Base-by-base conservation (phyloP, 371 early-diverging fungal genomes). In the Blakeslea trispora region DNA sequence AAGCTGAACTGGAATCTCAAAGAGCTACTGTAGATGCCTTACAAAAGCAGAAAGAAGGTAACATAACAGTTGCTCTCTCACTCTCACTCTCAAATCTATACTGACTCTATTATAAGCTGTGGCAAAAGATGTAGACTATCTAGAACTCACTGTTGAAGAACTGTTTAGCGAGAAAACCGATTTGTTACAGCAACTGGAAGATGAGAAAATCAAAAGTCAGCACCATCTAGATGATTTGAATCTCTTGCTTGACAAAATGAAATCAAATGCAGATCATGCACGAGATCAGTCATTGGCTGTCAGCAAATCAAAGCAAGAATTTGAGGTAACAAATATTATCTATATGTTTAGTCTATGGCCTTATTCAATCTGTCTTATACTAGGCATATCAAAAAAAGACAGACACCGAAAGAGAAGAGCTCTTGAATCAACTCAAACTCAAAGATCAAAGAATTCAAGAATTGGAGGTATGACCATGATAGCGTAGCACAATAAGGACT, bases 61-160 rank as follows among this genome's bases (percentile, higher is more conserved):
- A n/a, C n/a, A n/a, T n/a, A n/a, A n/a, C n/a, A n/a, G n/a, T n/a
- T n/a, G n/a, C n/a, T n/a, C n/a, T n/a, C n/a, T n/a, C n/a, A n/a
- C n/a, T n/a, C n/a, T n/a, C n/a, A n/a, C n/a, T n/a, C n/a, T n/a
- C n/a, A n/a, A n/a, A n/a, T n/a, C n/a, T n/a, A n/a, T n/a, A 47
- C 19, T 8, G 3, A 22, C 6, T 9, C 24, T 32, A 8, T 43
- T 18, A 31, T 15, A 44, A 77, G 78, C 78, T 17, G 70, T 77
- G 19, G 35, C 69, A 19, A 74, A 72, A 28, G 78, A 77, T 57
- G 60, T 77, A 8, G 78, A 77, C 23, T 77, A 74, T 32, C 68
- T 77, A 22, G 53, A 79, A 66, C 34, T 78, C 35, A 64, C 77
- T 42, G 59, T 79, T 50, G 71, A 88, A 67, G 73, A 81, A 58